A percentile compares a stretch with the other conserved stretches of the same genome.
Evolutionary conservation across 2,329 filamentous ascomycete genomes (phyloP).

Genomic region (Hypoxylon sp.): DNA sequence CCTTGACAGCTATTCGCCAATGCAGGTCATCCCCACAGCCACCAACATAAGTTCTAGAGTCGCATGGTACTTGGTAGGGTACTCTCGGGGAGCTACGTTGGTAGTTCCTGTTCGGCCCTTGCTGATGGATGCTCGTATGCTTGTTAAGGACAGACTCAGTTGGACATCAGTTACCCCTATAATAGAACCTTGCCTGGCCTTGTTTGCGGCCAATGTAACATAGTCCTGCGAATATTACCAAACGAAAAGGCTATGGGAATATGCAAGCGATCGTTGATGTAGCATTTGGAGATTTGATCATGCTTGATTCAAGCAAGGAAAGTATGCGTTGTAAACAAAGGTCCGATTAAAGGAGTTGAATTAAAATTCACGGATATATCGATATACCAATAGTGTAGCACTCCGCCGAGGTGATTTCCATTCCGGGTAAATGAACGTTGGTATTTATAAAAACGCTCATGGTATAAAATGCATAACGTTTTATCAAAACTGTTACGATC

Average conservation of each 20-base stretch:
- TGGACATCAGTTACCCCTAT: neutral
- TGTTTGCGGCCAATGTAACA: neutral
- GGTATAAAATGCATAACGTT: neutral
- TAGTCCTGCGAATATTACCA: neutral
- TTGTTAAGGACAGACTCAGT: neutral
- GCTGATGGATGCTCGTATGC: neutral
- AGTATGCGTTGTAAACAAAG: neutral
- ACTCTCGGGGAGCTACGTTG: neutral
- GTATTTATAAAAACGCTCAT: neutral
- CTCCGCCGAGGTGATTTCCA: neutral
- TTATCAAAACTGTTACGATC: too few relatives aligned
- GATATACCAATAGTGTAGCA: neutral
- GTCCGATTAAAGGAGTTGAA: neutral
- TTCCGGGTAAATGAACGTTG: neutral
- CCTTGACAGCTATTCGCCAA: neutral
- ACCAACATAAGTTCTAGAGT: neutral
- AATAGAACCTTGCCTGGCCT: neutral
- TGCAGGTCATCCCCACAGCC: neutral
- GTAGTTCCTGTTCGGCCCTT: neutral
- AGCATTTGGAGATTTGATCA: neutral
- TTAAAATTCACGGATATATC: neutral
- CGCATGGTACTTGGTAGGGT: neutral
- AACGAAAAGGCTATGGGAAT: neutral
- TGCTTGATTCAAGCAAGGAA: neutral
- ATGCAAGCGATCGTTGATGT: neutral